Evolutionary conservation across 345 rosid genomes (phyloP).

Genomic region (Moringa oleifera): DNA sequence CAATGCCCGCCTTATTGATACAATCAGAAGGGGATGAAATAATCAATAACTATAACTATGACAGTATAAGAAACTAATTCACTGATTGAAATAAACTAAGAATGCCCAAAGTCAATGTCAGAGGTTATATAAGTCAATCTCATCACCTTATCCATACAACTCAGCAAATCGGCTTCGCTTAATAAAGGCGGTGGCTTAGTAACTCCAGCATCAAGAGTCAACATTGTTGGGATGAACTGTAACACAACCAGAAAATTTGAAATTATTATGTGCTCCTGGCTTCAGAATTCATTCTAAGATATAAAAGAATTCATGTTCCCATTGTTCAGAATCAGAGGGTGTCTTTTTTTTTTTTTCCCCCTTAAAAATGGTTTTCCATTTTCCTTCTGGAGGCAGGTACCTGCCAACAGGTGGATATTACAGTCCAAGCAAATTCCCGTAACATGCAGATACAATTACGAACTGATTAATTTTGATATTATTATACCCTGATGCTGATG

Average conservation of each 20-base stretch:
- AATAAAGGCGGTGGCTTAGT: slow-evolving; percentile 90
- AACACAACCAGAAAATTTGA: slow-evolving; percentile 25
- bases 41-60: neutral
- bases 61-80: neutral
- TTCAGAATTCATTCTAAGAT: neutral
- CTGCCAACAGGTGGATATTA: neutral
- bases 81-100: slow-evolving; percentile 10
- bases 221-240: slow-evolving; percentile 75
- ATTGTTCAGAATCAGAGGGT: neutral
- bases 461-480: neutral
- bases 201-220: slow-evolving; percentile 90
- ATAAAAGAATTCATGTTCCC: neutral
- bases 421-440: no score
- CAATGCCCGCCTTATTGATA: slow-evolving; percentile 76
- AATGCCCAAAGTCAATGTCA: neutral
- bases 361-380: no score
- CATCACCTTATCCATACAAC: slow-evolving; percentile 96
- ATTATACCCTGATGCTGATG: neutral
- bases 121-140: slow-evolving; percentile 8
- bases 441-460: neutral
- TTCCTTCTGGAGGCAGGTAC: neutral
- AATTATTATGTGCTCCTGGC: slow-evolving; percentile 18
- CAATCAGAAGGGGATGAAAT: slow-evolving; percentile 9
- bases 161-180: slow-evolving; percentile 90
- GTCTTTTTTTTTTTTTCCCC: no score